phyloP scores from a whole-genome alignment of 257 asterid species.

The Cruciata laevipes region DNA sequence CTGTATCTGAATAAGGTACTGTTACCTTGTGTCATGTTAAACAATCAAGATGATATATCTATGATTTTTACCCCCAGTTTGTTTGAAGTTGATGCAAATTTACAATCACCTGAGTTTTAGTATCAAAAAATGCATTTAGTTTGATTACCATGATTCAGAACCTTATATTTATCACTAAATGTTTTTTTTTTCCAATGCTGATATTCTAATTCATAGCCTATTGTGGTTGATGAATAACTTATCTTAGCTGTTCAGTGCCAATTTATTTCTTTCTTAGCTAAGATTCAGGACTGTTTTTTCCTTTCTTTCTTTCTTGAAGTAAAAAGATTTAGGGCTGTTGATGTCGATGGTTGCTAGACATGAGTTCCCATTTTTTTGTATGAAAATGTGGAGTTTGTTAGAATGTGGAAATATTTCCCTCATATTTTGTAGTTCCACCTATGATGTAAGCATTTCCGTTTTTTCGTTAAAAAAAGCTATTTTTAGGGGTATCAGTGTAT shows the following conservation, averaged over 20 bases:
- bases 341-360: neutral
- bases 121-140: neutral
- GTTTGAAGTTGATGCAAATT: neutral
- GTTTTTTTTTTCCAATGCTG: neutral
- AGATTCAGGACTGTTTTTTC: neutral
- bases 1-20: too few species aligned
- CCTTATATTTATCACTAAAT: neutral
- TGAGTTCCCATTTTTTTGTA: neutral
- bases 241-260: neutral
- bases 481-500: neutral
- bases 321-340: neutral
- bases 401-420: neutral
- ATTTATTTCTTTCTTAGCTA: neutral
- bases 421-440: neutral
- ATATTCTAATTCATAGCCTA: neutral
- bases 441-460: too few species aligned
- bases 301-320: too few species aligned
- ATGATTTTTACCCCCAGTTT: neutral
- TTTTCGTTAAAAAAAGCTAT: neutral
- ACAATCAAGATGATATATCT: neutral
- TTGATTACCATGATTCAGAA: neutral
- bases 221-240: neutral
- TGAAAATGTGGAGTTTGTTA: neutral
- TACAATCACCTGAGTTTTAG: neutral
- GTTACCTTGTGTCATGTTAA: neutral